Base-by-base conservation (phyloP, 345 rosid genomes). In the Rhizophora apiculata region DNA sequence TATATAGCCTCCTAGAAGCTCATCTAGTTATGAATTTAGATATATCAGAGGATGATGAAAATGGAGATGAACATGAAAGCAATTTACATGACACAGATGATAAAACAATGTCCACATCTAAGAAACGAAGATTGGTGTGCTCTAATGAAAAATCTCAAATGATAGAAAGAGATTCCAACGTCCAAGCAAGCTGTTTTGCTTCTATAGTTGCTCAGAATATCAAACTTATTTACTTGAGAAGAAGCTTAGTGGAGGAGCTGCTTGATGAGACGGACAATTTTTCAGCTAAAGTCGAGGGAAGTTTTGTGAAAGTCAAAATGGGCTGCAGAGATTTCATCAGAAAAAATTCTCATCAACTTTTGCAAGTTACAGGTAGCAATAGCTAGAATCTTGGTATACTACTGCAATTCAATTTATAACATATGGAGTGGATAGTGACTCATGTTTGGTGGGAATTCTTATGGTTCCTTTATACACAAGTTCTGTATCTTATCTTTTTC, bases 281-380 rank as follows among this genome's bases (percentile, higher is more conserved):
- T 60, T 82, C 58, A 62, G 74, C 57, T n/a, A 85, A 87, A 73
- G 78, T 85, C 39, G 69, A 83, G 52, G 89, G 87, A 70, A 72
- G 85, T 76, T 87, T 85, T 77, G 85, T 87, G 77, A 85, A 80
- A 80, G 83, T 87, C 36, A 87, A 74, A 78, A 75, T 68, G 65
- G 80, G 67, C 51, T 63, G 81, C 63, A 73, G 62, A 60, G 82
- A 83, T 30, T 5, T 5, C 62, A 52, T 27, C 8, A 77, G 51
- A 19, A 76, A 54, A 68, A 68, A 57, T 54, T 64, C 77, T 32
- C 79, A 68, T 74, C 80, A 69, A 31, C 74, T 76, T 66, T 29
- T 48, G 7, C 70, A 64, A 61, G 79, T 75, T 29, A 65, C 58
- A 58, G 79, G 79, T 75, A 70, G 20, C 30, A 32, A 19, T 10